phyloP scores from a whole-genome alignment of 2,329 filamentous ascomycete genomes.

The Fonsecaea monophora region DNA sequence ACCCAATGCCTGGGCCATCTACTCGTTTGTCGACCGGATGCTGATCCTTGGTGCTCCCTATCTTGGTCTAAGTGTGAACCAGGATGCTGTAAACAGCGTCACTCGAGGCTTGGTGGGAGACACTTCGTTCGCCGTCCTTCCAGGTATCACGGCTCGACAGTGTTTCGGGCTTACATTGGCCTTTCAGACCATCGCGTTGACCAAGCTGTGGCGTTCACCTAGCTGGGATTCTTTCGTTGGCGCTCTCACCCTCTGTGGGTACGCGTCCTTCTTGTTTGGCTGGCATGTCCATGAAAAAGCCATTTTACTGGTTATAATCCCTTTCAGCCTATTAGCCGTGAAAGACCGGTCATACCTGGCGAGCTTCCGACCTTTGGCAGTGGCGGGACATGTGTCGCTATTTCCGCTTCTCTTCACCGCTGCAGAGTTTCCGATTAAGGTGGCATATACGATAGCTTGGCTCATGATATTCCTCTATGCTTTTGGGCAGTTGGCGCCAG shows the following conservation, averaged over 20 bases:
- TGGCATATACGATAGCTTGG: constrained; percentile 91
- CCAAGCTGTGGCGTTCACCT: constrained; percentile 80
- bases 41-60: constrained; percentile 85
- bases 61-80: constrained; percentile 74
- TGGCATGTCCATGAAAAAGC: constrained; percentile 99
- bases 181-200: constrained; percentile 78
- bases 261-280: constrained; percentile 94
- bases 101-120: constrained; percentile 93
- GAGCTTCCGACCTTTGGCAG: constrained; percentile 88
- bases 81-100: constrained; percentile 80
- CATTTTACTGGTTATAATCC: constrained; percentile 89
- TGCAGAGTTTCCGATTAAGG: constrained; percentile 93
- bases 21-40: constrained; percentile 85
- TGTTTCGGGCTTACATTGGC: constrained; percentile 84
- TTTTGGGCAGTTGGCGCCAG: constrained; percentile 87
- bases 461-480: constrained; percentile 81
- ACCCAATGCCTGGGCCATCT: constrained; percentile 95
- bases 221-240: constrained; percentile 91
- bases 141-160: constrained; percentile 77
- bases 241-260: constrained; percentile 88
- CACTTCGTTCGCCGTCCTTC: constrained; percentile 90
- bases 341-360: constrained; percentile 88
- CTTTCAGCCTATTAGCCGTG: constrained; percentile 90
- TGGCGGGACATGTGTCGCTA: constrained; percentile 91
- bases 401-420: constrained; percentile 93